Evolutionary conservation across 2,329 filamentous ascomycete genomes (phyloP), one percentile per base, ranked within the genome.

Genomic region (Paraphaeosphaeria minitans): DNA sequence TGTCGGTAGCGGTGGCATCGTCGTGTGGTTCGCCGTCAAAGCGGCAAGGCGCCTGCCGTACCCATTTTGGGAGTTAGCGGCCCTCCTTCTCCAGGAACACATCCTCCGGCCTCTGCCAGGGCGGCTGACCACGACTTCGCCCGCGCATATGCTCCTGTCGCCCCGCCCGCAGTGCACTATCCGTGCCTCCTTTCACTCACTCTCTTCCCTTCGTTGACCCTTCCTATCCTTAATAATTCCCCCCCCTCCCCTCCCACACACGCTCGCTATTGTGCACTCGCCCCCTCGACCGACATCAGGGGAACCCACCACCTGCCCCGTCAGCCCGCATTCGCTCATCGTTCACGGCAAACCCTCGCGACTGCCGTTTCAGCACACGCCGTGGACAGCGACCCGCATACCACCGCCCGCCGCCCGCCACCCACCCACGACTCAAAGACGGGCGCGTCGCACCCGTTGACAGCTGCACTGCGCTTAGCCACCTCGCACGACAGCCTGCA

Each of bases 401-500:
- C 13, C 39, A n/a, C 24, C 29, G 37, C 27, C 29, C 29, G 33
- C 31, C n/a, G n/a, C n/a, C n/a, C 39, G 24, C 24, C 29, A 45
- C 27, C 29, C 29, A 24, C 31, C n/a, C 41, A 10, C 29, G 19
- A 12, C 51, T 12, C 7, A 31, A 56, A 39, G 19, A 35, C 33
- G 43, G 39, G 19, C 52, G 42, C 41, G 27, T 33, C 13, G 35
- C 47, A 51, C 59, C 14, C 31, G 55, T 65, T 67, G 71, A 72
- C 66, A 69, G 66, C 69, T 70, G 66, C 62, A 69, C 65, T 57
- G 59, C 67, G 49, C 64, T 64, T 66, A 63, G 68, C 66, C 65
- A 53, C 72, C 66, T 73, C 70, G 69, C 69, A 73, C 73, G 53
- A 71, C 70, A 71, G 69, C 66, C 58, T 31, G 45, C 57, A 39